Conservation (phyloP, 495 filamentous ascomycete genomes). For the Penicillium bialowiezense region DNA sequence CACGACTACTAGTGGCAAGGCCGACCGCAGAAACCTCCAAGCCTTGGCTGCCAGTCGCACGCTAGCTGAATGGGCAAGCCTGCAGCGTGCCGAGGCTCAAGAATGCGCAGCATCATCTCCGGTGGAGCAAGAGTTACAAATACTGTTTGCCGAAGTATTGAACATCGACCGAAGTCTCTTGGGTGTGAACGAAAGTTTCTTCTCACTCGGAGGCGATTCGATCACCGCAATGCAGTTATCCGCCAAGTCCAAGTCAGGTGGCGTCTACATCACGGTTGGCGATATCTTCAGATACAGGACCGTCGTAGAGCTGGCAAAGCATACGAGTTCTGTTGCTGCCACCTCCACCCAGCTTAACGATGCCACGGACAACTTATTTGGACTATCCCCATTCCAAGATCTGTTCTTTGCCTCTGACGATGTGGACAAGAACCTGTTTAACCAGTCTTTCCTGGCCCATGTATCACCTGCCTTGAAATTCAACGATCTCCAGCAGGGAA, state of each 20-base stretch:
- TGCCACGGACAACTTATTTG: background rate
- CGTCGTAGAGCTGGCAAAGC: background rate
- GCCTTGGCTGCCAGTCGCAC: no score
- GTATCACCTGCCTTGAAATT: background rate
- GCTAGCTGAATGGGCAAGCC: no score
- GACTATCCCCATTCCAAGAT: no score
- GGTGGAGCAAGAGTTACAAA: no score
- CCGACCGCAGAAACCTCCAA: no score
- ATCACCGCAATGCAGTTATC: constrained; percentile 59
- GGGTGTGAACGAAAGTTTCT: no score
- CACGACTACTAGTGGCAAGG: no score
- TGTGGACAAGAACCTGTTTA: background rate
- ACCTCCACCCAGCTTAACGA: background rate
- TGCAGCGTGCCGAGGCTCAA: no score
- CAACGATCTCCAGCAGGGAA: background rate
- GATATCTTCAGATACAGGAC: constrained; percentile 26
- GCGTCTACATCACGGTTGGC: constrained; percentile 16
- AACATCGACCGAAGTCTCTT: no score
- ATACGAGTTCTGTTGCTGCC: background rate
- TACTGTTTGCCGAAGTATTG: no score
- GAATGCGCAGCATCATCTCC: no score
- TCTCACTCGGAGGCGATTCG: constrained; percentile 33
- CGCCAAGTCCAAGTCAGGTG: constrained; percentile 16
- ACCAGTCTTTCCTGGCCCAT: background rate
- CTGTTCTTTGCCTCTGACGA: no score